Evolutionary conservation across 805 yeast genomes (phyloP).

Genomic region (Cyberlindnera xylosilytica): DNA sequence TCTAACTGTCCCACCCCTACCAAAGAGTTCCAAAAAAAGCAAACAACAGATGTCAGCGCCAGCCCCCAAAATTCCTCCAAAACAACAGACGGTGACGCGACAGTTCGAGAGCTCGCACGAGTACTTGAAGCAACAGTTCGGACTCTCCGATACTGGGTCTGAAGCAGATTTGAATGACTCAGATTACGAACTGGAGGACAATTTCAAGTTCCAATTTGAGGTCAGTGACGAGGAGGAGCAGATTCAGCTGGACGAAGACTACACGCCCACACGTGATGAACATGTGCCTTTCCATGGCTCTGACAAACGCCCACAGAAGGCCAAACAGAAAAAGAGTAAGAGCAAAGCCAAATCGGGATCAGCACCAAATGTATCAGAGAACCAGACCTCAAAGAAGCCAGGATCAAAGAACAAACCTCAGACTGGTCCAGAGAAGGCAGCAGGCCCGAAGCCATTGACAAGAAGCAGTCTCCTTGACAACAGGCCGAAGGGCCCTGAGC

Average conservation of each 20-base stretch:
- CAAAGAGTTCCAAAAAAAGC: too few species aligned
- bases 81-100: neutral
- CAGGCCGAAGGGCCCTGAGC: neutral
- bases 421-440: neutral
- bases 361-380: neutral
- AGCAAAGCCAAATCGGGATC: neutral
- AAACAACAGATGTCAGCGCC: too few species aligned
- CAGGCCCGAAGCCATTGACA: constrained; percentile 6
- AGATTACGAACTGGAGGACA: neutral
- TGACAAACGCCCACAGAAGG: neutral
- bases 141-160: constrained; percentile 5
- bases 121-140: constrained; percentile 10
- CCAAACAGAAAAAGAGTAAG: neutral
- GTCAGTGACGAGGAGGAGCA: constrained; percentile 19
- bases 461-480: constrained; percentile 5
- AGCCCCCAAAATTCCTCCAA: neutral
- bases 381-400: neutral
- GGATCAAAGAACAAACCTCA: neutral
- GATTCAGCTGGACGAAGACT: constrained; percentile 14
- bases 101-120: constrained; percentile 5
- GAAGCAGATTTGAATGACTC: neutral
- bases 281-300: neutral
- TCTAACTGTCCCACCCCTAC: neutral
- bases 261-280: neutral
- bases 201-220: constrained; percentile 7